Evolutionary conservation across 2,329 filamentous ascomycete genomes (phyloP).

Genomic region (Arthrobotrys sinensis): DNA sequence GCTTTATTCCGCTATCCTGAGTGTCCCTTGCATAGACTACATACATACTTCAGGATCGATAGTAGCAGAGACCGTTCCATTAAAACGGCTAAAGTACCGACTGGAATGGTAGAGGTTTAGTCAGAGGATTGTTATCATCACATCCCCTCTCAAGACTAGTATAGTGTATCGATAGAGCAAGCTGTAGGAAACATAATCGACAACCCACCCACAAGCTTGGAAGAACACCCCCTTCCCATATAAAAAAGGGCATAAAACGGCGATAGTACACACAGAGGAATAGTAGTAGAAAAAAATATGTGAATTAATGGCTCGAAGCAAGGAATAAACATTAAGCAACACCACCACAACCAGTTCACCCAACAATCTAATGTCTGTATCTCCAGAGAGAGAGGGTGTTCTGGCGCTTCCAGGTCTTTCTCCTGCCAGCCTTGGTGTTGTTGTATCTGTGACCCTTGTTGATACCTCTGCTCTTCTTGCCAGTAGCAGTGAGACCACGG

Average conservation of each 20-base stretch:
- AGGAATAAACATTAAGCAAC: constrained; percentile 47
- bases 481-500: constrained; percentile 96
- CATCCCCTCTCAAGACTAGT: constrained; percentile 13
- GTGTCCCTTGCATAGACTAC: constrained; percentile 18
- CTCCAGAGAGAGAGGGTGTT: constrained; percentile 98
- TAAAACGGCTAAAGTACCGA: neutral
- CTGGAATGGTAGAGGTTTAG: constrained; percentile 9
- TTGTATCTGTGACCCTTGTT: constrained; percentile 99
- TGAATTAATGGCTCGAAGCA: constrained; percentile 54
- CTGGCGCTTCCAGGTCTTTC: constrained; percentile 99
- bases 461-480: constrained; percentile 99
- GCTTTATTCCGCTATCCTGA: constrained; percentile 1
- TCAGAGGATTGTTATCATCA: constrained; percentile 20
- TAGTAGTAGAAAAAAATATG: constrained; percentile 16
- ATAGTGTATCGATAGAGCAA: constrained; percentile 9
- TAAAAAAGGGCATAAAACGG: constrained; percentile 35
- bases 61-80: neutral
- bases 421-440: constrained; percentile 96
- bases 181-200: constrained; percentile 25
- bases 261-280: constrained; percentile 25
- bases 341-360: constrained; percentile 35
- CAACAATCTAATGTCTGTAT: constrained; percentile 60
- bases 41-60: neutral
- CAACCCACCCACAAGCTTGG: constrained; percentile 40
- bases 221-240: constrained; percentile 15